Evolutionary conservation across 2,329 filamentous ascomycete genomes (phyloP).

Genomic region (Trichoderma gracile): DNA sequence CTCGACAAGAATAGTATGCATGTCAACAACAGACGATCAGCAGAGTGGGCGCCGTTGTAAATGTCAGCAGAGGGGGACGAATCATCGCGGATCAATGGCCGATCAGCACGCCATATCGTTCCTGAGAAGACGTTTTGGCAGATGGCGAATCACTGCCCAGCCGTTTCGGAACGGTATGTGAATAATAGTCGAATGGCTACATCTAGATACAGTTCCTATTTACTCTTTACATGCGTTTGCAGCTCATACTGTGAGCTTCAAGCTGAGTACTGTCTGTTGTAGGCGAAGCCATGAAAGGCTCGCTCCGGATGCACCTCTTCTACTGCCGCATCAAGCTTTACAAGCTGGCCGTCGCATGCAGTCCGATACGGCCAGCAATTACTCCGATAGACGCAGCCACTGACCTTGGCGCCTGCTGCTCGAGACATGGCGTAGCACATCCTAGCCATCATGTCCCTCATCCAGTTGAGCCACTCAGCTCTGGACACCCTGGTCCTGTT

Average conservation of each 20-base stretch:
- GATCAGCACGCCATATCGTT: neutral
- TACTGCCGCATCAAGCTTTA: conserved; percentile 5
- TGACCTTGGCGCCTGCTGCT: neutral
- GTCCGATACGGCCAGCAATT: neutral
- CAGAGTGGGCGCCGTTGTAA: neutral
- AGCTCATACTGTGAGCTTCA: too few relatives aligned
- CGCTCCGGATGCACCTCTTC: conserved; percentile 11
- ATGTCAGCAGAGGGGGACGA: neutral
- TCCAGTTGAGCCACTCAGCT: conserved; percentile 2
- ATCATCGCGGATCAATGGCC: neutral
- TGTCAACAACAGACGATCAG: neutral
- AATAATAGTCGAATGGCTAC: too few relatives aligned
- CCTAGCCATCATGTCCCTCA: neutral
- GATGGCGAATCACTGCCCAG: too few relatives aligned
- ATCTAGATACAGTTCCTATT: too few relatives aligned
- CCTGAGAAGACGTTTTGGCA: neutral
- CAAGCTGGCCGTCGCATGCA: neutral
- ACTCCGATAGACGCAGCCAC: neutral
- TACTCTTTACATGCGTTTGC: too few relatives aligned
- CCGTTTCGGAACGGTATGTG: too few relatives aligned
- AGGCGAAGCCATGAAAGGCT: neutral
- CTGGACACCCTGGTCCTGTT: conserved; percentile 1
- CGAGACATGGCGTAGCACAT: neutral
- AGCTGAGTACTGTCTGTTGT: neutral
- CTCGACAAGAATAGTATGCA: neutral